Conservation (phyloP, 225 moss, liverwort and hornwort species). For the Ulota crispa region DNA sequence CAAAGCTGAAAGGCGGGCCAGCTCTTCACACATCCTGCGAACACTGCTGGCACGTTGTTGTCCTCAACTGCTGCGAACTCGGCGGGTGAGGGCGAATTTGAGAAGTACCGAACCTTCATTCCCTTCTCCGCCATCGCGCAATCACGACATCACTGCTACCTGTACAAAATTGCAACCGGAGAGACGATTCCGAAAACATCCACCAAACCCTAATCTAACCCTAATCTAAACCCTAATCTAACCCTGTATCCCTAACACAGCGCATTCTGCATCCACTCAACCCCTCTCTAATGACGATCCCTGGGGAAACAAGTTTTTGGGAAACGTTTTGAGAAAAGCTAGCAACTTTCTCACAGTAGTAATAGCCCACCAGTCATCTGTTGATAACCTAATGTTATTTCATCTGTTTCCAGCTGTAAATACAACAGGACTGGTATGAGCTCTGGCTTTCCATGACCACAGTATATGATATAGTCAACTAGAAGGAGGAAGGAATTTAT, state of each 20-base stretch:
- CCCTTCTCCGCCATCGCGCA: constrained; percentile 29
- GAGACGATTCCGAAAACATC: not conserved
- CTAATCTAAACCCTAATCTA: constrained; percentile 23
- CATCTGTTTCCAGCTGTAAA: too few relatives aligned
- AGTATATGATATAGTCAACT: not conserved
- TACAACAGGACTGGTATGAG: not conserved
- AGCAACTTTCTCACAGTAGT: too few relatives aligned
- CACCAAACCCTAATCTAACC: constrained; percentile 16
- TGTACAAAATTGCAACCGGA: not conserved
- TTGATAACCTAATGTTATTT: too few relatives aligned
- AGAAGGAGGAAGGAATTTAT: not conserved
- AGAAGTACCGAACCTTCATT: constrained; percentile 23
- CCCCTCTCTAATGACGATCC: not conserved
- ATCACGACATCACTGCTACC: not conserved
- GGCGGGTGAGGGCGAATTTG: constrained; percentile 11
- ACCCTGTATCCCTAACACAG: not conserved
- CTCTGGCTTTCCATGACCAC: too few relatives aligned
- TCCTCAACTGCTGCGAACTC: constrained; percentile 49
- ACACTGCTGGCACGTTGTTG: constrained; percentile 50
- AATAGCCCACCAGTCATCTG: too few relatives aligned
- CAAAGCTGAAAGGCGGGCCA: constrained; percentile 70
- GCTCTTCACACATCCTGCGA: constrained; percentile 42
- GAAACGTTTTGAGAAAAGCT: too few relatives aligned
- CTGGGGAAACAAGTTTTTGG: not conserved
- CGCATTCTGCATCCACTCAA: not conserved